Percentiles rank a stretch among this genome's conserved stretches.
Evolutionary conservation across 352 stramenopile genomes (phyloP).

Genomic region (Phytophthora syringae): DNA sequence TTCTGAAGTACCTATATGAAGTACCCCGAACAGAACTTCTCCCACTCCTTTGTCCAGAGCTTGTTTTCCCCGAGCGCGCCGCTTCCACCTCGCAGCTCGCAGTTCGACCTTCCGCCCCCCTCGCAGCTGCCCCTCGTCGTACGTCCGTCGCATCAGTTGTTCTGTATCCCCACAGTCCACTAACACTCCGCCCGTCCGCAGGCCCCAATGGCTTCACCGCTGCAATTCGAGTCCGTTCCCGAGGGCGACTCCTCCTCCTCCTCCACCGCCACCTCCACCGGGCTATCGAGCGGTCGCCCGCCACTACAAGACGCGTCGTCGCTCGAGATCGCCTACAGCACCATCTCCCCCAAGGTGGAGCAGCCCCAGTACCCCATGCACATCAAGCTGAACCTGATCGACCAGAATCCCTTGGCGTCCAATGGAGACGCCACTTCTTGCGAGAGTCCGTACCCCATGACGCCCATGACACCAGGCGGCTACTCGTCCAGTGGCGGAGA

Average conservation of each 20-base stretch:
- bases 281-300: slow-evolving; percentile 23
- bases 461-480: slow-evolving; percentile 55
- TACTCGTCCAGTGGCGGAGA: slow-evolving; percentile 54
- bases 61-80: slow-evolving; percentile 28
- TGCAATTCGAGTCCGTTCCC: slow-evolving; percentile 27
- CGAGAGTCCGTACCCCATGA: slow-evolving; percentile 76
- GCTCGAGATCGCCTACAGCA: slow-evolving; percentile 84
- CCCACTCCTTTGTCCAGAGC: not conserved
- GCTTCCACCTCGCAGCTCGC: slow-evolving; percentile 7
- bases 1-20: slow-evolving; percentile 28
- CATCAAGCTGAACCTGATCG: slow-evolving; percentile 87
- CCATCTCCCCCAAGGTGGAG: slow-evolving; percentile 80
- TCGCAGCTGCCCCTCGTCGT: slow-evolving; percentile 31
- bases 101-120: slow-evolving; percentile 33
- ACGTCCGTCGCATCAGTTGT: not conserved
- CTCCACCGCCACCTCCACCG: slow-evolving; percentile 2
- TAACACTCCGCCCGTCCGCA: too few relatives aligned
- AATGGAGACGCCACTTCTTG: slow-evolving; percentile 68
- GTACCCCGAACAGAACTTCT: not conserved
- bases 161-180: too few relatives aligned
- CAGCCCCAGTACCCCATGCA: slow-evolving; percentile 64
- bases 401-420: slow-evolving; percentile 65
- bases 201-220: slow-evolving; percentile 29
- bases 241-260: slow-evolving; percentile 3
- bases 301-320: slow-evolving; percentile 40